phyloP scores from a whole-genome alignment of 257 asterid genomes.

The Nicotiana undulata region DNA sequence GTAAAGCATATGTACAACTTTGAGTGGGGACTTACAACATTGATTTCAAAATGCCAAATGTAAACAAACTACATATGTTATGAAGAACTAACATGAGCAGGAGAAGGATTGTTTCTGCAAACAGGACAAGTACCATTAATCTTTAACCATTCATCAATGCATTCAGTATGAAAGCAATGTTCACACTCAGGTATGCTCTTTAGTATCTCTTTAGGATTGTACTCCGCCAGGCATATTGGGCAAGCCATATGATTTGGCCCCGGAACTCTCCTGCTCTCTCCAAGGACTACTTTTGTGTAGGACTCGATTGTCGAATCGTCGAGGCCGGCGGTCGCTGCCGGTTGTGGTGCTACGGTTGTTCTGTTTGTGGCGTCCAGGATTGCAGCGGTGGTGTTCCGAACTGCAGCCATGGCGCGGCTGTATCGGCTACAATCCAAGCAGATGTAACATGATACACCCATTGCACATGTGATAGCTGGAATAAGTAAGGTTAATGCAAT shows the following conservation, averaged over 20 bases:
- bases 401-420: too few relatives aligned
- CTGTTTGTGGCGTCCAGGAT: slow-evolving; percentile 4
- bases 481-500: slow-evolving; percentile 19
- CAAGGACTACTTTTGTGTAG: slow-evolving; percentile 55
- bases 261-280: slow-evolving; percentile 58
- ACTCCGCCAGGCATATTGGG: slow-evolving; percentile 71
- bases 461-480: slow-evolving; percentile 22
- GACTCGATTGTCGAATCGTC: slow-evolving; percentile 66
- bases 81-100: background rate
- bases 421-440: background rate
- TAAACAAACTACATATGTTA: background rate
- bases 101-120: slow-evolving; percentile 62
- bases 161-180: slow-evolving; percentile 78
- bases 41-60: background rate
- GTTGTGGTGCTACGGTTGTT: slow-evolving; percentile 20
- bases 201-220: slow-evolving; percentile 48
- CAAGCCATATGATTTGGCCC: slow-evolving; percentile 58
- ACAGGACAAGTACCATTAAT: slow-evolving; percentile 63
- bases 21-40: background rate
- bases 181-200: slow-evolving; percentile 61
- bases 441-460: slow-evolving; percentile 19
- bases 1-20: slow-evolving; percentile 3
- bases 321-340: slow-evolving; percentile 29
- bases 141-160: slow-evolving; percentile 77
- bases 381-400: background rate